Percentiles rank a stretch among this genome's conserved stretches.
phyloP scores from a whole-genome alignment of 345 rosid species.

The Anastatica hierochuntica region DNA sequence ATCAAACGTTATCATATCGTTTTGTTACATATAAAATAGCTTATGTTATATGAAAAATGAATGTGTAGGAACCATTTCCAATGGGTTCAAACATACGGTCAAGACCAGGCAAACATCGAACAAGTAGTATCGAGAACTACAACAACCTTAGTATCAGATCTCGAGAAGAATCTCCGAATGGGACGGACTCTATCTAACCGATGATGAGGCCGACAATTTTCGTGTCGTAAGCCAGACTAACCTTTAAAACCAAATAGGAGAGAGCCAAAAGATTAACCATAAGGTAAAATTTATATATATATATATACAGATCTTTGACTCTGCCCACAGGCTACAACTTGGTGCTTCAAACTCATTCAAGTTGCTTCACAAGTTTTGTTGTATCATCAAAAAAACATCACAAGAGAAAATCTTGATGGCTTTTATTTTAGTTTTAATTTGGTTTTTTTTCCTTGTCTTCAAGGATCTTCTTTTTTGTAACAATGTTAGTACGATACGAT shows the following conservation, averaged over 20 bases:
- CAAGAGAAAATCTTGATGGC: slow-evolving; percentile 15
- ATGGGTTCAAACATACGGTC: slow-evolving; percentile 63
- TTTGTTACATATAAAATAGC: too few species aligned
- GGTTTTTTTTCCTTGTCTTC: too few species aligned
- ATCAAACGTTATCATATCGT: too few species aligned
- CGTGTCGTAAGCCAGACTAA: too few species aligned
- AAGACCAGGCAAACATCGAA: slow-evolving; percentile 62
- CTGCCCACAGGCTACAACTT: too few species aligned
- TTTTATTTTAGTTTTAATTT: background rate
- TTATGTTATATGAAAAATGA: too few species aligned
- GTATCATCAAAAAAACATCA: slow-evolving; percentile 20
- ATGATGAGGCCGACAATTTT: slow-evolving; percentile 20
- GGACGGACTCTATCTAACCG: slow-evolving; percentile 38
- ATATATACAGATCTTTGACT: too few species aligned
- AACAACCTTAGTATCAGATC: slow-evolving; percentile 29
- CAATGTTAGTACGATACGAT: too few species aligned
- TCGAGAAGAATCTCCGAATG: slow-evolving; percentile 52
- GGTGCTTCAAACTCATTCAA: slow-evolving; percentile 10
- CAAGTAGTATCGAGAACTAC: slow-evolving; percentile 38
- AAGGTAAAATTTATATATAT: slow-evolving; percentile 7
- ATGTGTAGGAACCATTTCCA: slow-evolving; percentile 93
- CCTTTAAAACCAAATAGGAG: too few species aligned
- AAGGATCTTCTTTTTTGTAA: too few species aligned
- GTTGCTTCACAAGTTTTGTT: slow-evolving; percentile 30
- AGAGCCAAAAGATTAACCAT: too few species aligned